phyloP scores from a whole-genome alignment of 208 protist species.

The Acanthamoeba healyi region DNA sequence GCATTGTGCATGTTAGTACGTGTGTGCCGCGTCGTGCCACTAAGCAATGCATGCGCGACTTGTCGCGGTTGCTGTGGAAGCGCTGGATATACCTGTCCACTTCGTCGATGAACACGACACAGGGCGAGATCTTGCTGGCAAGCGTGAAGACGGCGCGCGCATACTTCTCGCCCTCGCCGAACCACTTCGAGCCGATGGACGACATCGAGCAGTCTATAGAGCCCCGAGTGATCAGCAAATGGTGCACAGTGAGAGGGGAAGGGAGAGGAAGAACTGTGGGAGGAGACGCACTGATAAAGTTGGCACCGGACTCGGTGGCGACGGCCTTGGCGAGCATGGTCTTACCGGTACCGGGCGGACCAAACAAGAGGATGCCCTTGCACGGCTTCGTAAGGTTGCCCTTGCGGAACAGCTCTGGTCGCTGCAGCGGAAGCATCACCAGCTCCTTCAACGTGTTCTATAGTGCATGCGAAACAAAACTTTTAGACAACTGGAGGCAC shows the following conservation, averaged over 20 bases:
- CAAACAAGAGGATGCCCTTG: constrained; percentile 83
- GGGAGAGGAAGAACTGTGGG: background rate
- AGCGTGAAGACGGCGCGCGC: constrained; percentile 88
- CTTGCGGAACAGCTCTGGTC: constrained; percentile 83
- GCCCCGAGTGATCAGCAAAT: background rate
- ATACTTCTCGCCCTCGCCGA: constrained; percentile 90
- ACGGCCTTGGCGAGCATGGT: constrained; percentile 86
- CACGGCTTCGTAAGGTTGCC: constrained; percentile 84
- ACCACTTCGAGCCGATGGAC: constrained; percentile 86
- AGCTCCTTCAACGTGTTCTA: constrained; percentile 82
- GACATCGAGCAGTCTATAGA: constrained; percentile 75
- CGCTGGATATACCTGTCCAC: constrained; percentile 76
- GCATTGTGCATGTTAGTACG: background rate
- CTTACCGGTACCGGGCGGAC: constrained; percentile 82
- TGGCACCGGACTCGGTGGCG: constrained; percentile 82
- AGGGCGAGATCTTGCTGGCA: constrained; percentile 88
- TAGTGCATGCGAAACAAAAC: background rate
- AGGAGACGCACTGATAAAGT: constrained; percentile 80
- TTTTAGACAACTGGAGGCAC: too few relatives aligned
- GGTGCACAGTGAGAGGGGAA: background rate
- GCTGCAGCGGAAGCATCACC: constrained; percentile 85
- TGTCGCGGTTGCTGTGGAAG: too few relatives aligned
- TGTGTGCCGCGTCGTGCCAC: background rate
- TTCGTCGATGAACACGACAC: constrained; percentile 90
- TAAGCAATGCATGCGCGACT: too few relatives aligned